Percentiles rank a stretch among this genome's conserved stretches.
Conservation (phyloP, 345 rosid species). For the Heritiera fomes region DNA sequence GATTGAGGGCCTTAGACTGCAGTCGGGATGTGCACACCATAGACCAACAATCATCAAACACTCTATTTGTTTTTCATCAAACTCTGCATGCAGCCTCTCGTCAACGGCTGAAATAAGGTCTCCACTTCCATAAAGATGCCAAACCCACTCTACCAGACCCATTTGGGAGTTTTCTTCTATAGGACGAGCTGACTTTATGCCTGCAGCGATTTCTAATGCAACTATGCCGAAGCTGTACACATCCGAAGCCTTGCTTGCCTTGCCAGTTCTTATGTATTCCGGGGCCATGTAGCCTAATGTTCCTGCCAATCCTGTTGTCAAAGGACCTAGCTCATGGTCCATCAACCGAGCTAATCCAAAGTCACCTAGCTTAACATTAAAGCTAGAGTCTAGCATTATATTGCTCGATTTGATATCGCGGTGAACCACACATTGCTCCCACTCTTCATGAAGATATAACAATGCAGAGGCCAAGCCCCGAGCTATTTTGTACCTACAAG, state of each 20-base stretch:
- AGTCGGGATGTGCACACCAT: conserved; percentile 38
- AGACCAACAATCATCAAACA: conserved; percentile 32
- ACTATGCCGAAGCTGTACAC: conserved; percentile 47
- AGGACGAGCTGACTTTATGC: conserved; percentile 32
- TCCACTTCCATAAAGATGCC: conserved; percentile 39
- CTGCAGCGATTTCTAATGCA: conserved; percentile 39
- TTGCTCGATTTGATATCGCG: conserved; percentile 43
- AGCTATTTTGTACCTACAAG: conserved; percentile 31
- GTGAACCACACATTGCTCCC: conserved; percentile 48
- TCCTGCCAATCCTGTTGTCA: conserved; percentile 41
- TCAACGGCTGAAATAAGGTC: conserved; percentile 29
- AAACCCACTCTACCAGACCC: conserved; percentile 44
- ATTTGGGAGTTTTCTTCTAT: conserved; percentile 21
- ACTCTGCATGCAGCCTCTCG: conserved; percentile 21
- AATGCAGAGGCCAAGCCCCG: conserved; percentile 37
- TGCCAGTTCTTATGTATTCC: conserved; percentile 32
- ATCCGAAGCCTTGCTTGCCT: conserved; percentile 43
- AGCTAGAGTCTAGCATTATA: conserved; percentile 37
- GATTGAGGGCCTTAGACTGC: conserved; percentile 34
- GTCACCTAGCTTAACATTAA: conserved; percentile 51
- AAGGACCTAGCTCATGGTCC: conserved; percentile 41
- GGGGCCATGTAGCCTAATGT: conserved; percentile 54
- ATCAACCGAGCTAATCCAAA: conserved; percentile 43
- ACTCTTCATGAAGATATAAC: conserved; percentile 46
- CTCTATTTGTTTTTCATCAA: conserved; percentile 25